Conservation (phyloP, 495 filamentous ascomycete species). For the Podospora pseudopauciseta region DNA sequence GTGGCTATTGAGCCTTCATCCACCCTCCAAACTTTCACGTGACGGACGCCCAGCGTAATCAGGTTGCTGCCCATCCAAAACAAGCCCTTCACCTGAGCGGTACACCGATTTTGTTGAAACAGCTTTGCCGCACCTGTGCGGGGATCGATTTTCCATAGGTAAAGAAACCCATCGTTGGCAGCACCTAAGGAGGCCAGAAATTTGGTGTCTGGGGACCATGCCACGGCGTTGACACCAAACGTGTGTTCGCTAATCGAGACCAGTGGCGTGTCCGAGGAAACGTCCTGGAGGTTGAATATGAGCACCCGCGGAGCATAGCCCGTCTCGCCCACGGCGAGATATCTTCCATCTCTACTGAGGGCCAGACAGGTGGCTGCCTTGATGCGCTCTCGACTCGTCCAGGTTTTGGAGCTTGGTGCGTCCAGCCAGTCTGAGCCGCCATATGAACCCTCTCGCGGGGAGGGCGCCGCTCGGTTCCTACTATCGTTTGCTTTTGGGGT, state of each 20-base stretch:
- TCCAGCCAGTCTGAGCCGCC: constrained; percentile 52
- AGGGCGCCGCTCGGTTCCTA: constrained; percentile 53
- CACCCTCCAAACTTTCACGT: constrained; percentile 90
- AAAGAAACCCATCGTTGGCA: constrained; percentile 89
- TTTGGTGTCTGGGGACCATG: constrained; percentile 83
- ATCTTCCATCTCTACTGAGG: constrained; percentile 83
- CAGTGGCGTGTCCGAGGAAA: constrained; percentile 75
- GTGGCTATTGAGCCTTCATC: constrained; percentile 54
- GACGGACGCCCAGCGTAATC: constrained; percentile 73
- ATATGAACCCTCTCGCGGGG: constrained; percentile 55
- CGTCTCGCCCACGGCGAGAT: constrained; percentile 91
- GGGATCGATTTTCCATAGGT: constrained; percentile 81
- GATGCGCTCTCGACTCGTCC: constrained; percentile 83
- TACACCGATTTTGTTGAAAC: constrained; percentile 93
- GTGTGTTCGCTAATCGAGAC: constrained; percentile 83
- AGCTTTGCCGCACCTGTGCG: constrained; percentile 81
- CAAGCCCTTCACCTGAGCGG: constrained; percentile 74
- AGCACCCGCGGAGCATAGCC: constrained; percentile 90
- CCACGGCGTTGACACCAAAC: constrained; percentile 81
- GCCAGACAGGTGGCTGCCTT: constrained; percentile 96
- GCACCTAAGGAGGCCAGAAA: constrained; percentile 86
- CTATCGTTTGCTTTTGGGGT: constrained; percentile 64
- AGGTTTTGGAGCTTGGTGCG: constrained; percentile 59
- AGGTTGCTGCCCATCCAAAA: constrained; percentile 72
- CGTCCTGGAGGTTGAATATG: constrained; percentile 79